Evolutionary conservation across 2,329 filamentous ascomycete genomes (phyloP).

Genomic region (Immersiporthe knoxdaviesiana): DNA sequence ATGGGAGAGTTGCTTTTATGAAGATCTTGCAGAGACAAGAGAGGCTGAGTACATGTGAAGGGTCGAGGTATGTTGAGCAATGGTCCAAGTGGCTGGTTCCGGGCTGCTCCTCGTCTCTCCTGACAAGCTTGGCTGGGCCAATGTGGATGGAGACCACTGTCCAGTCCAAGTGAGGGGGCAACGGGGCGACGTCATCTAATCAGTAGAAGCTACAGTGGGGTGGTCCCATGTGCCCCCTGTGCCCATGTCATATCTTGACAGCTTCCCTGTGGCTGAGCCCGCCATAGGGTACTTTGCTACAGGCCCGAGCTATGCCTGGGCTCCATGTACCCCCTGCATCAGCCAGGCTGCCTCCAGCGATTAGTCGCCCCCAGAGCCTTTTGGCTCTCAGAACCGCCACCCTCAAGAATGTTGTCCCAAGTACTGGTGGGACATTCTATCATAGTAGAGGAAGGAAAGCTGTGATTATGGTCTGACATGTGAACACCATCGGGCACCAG

Average conservation of each 20-base stretch:
- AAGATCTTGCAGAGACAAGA: neutral
- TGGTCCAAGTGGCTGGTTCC: neutral
- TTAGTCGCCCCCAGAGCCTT: neutral
- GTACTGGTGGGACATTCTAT: neutral
- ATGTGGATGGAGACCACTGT: neutral
- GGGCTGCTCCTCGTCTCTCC: constrained; percentile 5
- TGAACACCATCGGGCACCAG: neutral
- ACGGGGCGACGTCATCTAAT: constrained; percentile 30
- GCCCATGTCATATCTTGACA: constrained; percentile 4
- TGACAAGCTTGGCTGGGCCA: constrained; percentile 5
- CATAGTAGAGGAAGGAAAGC: neutral
- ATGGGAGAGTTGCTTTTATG: constrained; percentile 4
- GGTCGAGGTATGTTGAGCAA: constrained; percentile 5
- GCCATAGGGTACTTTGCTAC: neutral
- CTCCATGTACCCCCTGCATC: neutral
- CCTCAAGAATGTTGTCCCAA: neutral
- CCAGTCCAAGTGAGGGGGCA: constrained; percentile 18
- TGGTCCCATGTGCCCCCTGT: neutral
- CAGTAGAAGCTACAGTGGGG: constrained; percentile 24
- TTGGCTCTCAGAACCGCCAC: neutral
- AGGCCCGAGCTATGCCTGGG: neutral
- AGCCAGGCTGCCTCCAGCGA: constrained; percentile 2
- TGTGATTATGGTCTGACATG: neutral
- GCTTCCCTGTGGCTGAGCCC: neutral
- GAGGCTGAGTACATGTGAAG: constrained; percentile 7